Base-by-base conservation (phyloP, 805 yeast species). In the Wickerhamiella qilinensis region DNA sequence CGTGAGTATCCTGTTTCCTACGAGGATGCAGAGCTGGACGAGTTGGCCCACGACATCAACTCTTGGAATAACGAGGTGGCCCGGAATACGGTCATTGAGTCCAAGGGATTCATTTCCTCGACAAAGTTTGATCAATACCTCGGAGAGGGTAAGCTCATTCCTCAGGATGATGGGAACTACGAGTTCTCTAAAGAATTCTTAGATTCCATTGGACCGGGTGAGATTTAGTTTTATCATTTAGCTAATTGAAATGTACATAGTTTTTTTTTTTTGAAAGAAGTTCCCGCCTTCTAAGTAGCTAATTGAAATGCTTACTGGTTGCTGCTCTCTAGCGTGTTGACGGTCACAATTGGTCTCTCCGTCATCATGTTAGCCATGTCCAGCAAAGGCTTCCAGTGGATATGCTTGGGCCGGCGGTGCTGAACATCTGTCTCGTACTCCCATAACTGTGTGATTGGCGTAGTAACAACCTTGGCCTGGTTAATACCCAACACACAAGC, bases 101-200 rank as follows among this genome's bases (percentile, higher is more conserved):
- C 95, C 19, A 79, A 81, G 39, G 95, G 95, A 4, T 88, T 96
- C 94, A 71, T 91, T 41, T 95, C 97, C 15, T 94, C 84, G 54
- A 94, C 84, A 54, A 74, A 84, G 79, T 86, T 88, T 53, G 77
- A 73, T 25, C 70, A 71, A 36, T 65, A 83, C 50, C 58, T 74
- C 30, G 71, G 73, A 17, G 75, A 75, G 43, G 91, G 88, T 1
- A 65, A 77, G 40, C 64, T 88, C 40, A 73, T 71, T 38, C 68
- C 74, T 44, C 68, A 67, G 16, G 72, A 68, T 17, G 31, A 20
- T 21, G 80, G 78, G 24, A 68, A 73, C 47, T 75, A 71, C 53
- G 53, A 47, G 35, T 43, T 56, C 30, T 46, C 50, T 11, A 32
- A 42, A 24, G 48, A 47, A 40, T 49, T 36, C 28, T 36, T 46